These are phyloP conservation scores for Pleurotus ostreatus DNA, from an alignment of 768 basidiomycete genomes.

Conservation along the genomic window DNA sequence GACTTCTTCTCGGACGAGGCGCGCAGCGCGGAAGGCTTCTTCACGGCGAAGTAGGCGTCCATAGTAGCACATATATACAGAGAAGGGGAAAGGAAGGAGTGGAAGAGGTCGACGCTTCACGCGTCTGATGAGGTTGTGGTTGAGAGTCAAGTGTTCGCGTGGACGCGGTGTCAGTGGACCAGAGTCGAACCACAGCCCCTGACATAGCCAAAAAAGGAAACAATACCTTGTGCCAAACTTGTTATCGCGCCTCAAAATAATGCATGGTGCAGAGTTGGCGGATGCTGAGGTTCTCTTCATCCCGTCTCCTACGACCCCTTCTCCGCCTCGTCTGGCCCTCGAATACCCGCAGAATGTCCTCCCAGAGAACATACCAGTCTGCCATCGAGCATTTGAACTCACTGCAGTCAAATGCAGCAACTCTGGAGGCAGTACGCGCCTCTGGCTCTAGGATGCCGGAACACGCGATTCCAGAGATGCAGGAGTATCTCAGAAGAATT, in stretches of 20 bases:
- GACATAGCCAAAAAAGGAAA: background rate
- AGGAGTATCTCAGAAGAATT: constrained; percentile 83
- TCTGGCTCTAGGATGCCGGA: constrained; percentile 57
- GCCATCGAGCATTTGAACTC: constrained; percentile 73
- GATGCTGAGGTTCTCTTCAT: constrained; percentile 18
- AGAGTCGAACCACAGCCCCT: constrained; percentile 3
- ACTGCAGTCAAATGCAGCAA: constrained; percentile 91
- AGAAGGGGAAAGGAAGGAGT: constrained; percentile 8
- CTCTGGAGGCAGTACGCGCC: constrained; percentile 77
- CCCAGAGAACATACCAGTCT: constrained; percentile 59
- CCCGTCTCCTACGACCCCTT: constrained; percentile 20
- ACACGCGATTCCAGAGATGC: constrained; percentile 82
- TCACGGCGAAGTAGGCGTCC: constrained; percentile 21
- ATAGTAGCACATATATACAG: constrained; percentile 10
- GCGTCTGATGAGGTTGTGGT: background rate
- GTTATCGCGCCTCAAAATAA: constrained; percentile 2
- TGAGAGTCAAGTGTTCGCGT: too few species aligned
- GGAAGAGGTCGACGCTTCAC: constrained; percentile 2
- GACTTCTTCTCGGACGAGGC: constrained; percentile 3
- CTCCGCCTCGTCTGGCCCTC: background rate
- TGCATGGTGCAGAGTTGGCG: constrained; percentile 16
- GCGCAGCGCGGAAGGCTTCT: constrained; percentile 11
- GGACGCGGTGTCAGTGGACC: constrained; percentile 5
- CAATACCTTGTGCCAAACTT: constrained; percentile 1
- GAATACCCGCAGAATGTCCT: constrained; percentile 43